Evolutionary conservation across 2,329 filamentous ascomycete species (phyloP).

Genomic region (Hymenoscyphus infarciens): DNA sequence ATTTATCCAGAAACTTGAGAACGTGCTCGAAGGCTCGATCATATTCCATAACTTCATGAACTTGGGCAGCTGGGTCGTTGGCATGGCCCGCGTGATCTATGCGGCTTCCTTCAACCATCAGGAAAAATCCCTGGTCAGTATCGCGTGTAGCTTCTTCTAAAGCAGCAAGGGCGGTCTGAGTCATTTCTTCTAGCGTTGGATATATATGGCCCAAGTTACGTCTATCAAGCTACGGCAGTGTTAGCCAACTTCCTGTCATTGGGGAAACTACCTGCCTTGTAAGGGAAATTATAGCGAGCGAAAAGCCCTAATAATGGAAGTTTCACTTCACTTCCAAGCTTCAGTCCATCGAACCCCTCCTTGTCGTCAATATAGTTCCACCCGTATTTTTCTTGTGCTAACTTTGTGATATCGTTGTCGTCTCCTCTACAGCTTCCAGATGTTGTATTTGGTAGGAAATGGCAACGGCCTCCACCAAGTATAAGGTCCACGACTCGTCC

Average conservation of each 20-base stretch:
- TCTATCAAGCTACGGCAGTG: slow-evolving; percentile 60
- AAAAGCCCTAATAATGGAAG: slow-evolving; percentile 85
- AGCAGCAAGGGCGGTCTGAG: slow-evolving; percentile 72
- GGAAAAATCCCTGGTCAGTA: slow-evolving; percentile 90
- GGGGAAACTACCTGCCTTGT: slow-evolving; percentile 51
- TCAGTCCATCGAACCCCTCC: slow-evolving; percentile 70
- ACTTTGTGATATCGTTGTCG: slow-evolving; percentile 66
- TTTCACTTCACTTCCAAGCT: slow-evolving; percentile 62
- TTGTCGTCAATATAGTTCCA: slow-evolving; percentile 76
- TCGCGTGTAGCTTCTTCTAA: slow-evolving; percentile 77
- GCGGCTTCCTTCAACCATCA: slow-evolving; percentile 96
- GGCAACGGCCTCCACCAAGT: slow-evolving; percentile 87
- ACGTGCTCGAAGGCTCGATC: slow-evolving; percentile 82
- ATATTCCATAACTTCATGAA: slow-evolving; percentile 92
- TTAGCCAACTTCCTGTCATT: background rate
- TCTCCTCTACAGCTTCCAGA: slow-evolving; percentile 80
- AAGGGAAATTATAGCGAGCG: slow-evolving; percentile 79
- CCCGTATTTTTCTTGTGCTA: slow-evolving; percentile 71
- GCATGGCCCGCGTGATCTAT: slow-evolving; percentile 93
- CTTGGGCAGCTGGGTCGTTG: slow-evolving; percentile 80
- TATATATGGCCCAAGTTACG: slow-evolving; percentile 74
- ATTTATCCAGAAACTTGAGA: slow-evolving; percentile 76
- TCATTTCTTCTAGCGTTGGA: slow-evolving; percentile 89
- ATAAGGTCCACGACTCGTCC: slow-evolving; percentile 88
- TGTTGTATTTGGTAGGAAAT: slow-evolving; percentile 82